phyloP scores from a whole-genome alignment of 2,329 filamentous ascomycete genomes.

The Fusarium xyrophilum region DNA sequence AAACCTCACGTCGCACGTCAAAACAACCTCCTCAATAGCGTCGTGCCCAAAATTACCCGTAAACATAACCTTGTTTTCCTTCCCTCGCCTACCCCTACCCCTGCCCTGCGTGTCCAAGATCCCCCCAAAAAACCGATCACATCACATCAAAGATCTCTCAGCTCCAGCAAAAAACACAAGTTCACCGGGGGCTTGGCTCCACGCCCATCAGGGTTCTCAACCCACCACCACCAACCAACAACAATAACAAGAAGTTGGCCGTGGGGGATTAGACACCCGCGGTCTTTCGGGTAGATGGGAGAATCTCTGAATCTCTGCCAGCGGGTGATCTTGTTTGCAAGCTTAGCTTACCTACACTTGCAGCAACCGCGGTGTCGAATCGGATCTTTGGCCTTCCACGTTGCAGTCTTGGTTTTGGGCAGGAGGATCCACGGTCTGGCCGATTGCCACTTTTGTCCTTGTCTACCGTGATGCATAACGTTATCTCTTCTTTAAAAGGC shows the following conservation, averaged over 20 bases:
- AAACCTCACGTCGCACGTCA: slow-evolving; percentile 4
- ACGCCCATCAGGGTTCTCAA: slow-evolving; percentile 38
- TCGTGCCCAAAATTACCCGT: slow-evolving; percentile 17
- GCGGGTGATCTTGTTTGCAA: slow-evolving; percentile 13
- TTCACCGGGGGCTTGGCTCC: background rate
- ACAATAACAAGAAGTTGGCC: background rate
- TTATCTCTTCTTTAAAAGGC: background rate
- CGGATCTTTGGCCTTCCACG: background rate
- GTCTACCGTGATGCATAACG: no score
- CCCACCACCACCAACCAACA: background rate
- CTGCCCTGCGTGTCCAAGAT: background rate
- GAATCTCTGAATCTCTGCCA: background rate
- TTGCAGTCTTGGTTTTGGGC: background rate
- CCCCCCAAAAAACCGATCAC: background rate
- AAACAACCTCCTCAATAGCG: slow-evolving; percentile 7
- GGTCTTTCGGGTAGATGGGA: background rate
- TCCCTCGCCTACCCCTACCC: background rate
- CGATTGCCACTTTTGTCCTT: background rate
- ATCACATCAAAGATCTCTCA: slow-evolving; percentile 10
- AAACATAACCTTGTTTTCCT: slow-evolving; percentile 30
- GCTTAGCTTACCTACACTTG: background rate
- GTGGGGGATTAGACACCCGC: background rate
- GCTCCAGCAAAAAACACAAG: background rate
- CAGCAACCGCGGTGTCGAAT: background rate
- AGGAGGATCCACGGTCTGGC: slow-evolving; percentile 7